Evolutionary conservation across 23 red algal species (phyloP).

Genomic region (Chondrus crispus): DNA sequence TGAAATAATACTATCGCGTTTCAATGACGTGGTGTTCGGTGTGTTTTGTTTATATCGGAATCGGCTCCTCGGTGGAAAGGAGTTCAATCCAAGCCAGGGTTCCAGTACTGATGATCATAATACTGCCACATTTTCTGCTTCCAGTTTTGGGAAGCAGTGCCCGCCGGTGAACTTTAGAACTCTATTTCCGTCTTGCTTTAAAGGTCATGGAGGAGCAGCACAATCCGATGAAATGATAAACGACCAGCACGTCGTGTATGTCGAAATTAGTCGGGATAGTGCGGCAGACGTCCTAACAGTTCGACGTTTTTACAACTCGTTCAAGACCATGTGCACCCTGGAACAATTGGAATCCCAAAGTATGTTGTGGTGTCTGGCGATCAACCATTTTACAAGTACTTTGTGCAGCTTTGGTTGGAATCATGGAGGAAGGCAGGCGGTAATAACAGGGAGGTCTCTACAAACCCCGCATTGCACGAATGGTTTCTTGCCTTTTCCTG

Average conservation of each 20-base stretch:
- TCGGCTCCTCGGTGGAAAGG: no score
- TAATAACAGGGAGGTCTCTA: no score
- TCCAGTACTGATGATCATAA: no score
- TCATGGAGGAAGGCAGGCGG: not conserved
- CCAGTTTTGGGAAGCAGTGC: no score
- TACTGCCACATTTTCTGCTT: no score
- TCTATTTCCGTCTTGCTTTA: not conserved
- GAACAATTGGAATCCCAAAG: not conserved
- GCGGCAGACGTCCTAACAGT: not conserved
- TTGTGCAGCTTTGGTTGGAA: not conserved
- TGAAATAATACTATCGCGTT: no score
- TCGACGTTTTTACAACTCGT: no score
- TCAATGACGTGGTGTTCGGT: no score
- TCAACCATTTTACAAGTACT: not conserved
- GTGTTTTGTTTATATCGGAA: no score
- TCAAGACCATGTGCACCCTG: not conserved
- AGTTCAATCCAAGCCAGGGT: no score
- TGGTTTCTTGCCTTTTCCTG: conserved; percentile 10
- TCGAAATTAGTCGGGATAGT: not conserved
- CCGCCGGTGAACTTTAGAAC: not conserved
- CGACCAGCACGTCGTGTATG: not conserved
- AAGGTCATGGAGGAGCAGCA: not conserved
- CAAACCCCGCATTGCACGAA: not conserved
- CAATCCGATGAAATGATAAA: not conserved
- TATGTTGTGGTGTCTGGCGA: not conserved